Evolutionary conservation across 129 eudicot species (phyloP).

Genomic region (Chrysanthemum lavandulifolium): DNA sequence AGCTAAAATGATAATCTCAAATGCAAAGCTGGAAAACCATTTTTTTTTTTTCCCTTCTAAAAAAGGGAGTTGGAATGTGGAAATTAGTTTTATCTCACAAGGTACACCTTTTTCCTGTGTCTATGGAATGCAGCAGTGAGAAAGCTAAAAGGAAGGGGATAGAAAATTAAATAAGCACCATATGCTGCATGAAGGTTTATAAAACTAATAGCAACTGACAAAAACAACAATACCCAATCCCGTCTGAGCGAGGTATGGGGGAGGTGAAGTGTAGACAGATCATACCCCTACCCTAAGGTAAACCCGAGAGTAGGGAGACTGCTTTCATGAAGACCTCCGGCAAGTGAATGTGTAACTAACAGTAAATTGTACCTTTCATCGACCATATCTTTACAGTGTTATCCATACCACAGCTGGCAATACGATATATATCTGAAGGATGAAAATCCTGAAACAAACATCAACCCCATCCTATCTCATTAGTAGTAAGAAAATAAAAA

Average conservation of each 20-base stretch:
- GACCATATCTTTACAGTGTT: constrained; percentile 98
- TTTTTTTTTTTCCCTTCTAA: background rate
- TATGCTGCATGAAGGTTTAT: too few relatives aligned
- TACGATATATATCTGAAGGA: constrained; percentile 94
- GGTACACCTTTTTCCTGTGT: background rate
- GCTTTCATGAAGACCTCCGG: constrained; percentile 6
- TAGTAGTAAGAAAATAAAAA: background rate
- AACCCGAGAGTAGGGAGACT: background rate
- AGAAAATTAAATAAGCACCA: too few relatives aligned
- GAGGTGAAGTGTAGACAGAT: too few relatives aligned
- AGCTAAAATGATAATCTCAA: background rate
- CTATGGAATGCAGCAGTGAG: constrained; percentile 10
- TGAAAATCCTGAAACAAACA: constrained; percentile 75
- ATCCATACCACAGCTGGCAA: constrained; percentile 99
- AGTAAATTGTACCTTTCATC: constrained; percentile 70
- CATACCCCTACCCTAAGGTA: background rate
- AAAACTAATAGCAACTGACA: too few relatives aligned
- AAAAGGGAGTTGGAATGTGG: background rate
- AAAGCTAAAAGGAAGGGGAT: too few relatives aligned
- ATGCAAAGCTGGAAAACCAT: background rate
- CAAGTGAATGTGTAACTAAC: background rate
- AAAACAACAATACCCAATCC: too few relatives aligned
- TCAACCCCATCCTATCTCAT: constrained; percentile 5
- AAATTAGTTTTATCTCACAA: background rate
- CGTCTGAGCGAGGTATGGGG: too few relatives aligned